Percentiles rank a stretch among this genome's conserved stretches.
phyloP scores from a whole-genome alignment of 805 yeast species.

The Yarrowia divulgata region DNA sequence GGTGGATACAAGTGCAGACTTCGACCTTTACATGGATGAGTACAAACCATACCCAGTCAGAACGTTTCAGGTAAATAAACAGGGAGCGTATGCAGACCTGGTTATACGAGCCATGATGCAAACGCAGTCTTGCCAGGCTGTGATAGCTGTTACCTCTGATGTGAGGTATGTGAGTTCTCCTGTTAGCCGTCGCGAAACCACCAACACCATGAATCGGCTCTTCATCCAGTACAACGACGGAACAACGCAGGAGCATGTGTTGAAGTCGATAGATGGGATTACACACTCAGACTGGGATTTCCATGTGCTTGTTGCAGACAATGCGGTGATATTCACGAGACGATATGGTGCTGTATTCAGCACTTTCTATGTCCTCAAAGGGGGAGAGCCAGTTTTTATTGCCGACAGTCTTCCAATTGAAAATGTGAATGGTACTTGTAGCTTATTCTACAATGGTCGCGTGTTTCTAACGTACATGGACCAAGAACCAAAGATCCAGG shows the following conservation, averaged over 20 bases:
- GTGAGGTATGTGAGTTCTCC: too few species aligned
- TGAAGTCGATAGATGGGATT: background rate
- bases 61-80: too few species aligned
- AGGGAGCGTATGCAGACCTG: too few species aligned
- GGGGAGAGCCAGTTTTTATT: background rate
- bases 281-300: background rate
- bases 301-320: background rate
- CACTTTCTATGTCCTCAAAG: background rate
- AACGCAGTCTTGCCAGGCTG: too few species aligned
- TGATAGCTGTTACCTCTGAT: too few species aligned
- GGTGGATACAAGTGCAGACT: too few species aligned
- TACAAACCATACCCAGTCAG: too few species aligned
- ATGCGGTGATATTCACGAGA: background rate
- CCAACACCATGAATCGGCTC: background rate
- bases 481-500: background rate
- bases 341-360: background rate
- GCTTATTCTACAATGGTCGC: background rate
- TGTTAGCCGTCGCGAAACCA: too few species aligned
- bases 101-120: too few species aligned
- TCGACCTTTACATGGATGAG: too few species aligned
- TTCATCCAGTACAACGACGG: background rate
- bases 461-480: background rate
- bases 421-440: background rate
- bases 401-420: background rate
- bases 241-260: background rate